Conservation (phyloP, 2,329 filamentous ascomycete species). For the Aspergillus melleus region DNA sequence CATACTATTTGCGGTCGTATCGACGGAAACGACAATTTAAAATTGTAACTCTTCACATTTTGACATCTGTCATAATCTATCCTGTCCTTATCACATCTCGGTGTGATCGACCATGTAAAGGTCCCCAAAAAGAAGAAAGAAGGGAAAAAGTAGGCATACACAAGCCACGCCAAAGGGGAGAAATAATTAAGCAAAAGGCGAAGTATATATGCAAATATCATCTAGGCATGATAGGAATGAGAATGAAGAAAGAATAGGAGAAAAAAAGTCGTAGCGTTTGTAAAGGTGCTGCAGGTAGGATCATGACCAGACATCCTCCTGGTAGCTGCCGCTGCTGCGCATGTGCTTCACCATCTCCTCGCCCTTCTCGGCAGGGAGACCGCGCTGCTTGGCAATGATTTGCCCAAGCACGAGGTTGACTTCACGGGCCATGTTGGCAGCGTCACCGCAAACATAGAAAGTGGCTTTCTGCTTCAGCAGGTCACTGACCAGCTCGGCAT, state of each 20-base stretch:
- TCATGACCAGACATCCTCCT: slow-evolving; percentile 74
- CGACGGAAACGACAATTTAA: not conserved
- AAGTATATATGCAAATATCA: slow-evolving; percentile 30
- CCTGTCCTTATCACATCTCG: not conserved
- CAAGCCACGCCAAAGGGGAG: slow-evolving; percentile 20
- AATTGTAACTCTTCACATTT: not conserved
- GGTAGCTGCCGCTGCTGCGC: slow-evolving; percentile 92
- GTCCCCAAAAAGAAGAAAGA: not conserved
- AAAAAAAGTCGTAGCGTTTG: slow-evolving; percentile 19
- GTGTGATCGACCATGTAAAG: not conserved
- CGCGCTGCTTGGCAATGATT: slow-evolving; percentile 82
- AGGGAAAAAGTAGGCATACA: slow-evolving; percentile 18
- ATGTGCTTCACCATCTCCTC: slow-evolving; percentile 98
- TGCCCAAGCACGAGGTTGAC: slow-evolving; percentile 84
- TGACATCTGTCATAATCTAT: not conserved
- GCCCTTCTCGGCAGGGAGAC: slow-evolving; percentile 78
- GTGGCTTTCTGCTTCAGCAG: slow-evolving; percentile 82
- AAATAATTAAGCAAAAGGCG: slow-evolving; percentile 17
- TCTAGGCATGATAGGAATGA: slow-evolving; percentile 24
- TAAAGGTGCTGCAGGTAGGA: slow-evolving; percentile 16
- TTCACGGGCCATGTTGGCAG: slow-evolving; percentile 93
- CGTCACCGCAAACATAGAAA: slow-evolving; percentile 98
- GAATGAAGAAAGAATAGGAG: slow-evolving; percentile 19
- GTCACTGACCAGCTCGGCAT: slow-evolving; percentile 79
- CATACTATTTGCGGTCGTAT: not conserved